Percentiles rank a stretch among this genome's conserved stretches.
phyloP scores from a whole-genome alignment of 495 filamentous ascomycete genomes.

The Neurospora sp. region DNA sequence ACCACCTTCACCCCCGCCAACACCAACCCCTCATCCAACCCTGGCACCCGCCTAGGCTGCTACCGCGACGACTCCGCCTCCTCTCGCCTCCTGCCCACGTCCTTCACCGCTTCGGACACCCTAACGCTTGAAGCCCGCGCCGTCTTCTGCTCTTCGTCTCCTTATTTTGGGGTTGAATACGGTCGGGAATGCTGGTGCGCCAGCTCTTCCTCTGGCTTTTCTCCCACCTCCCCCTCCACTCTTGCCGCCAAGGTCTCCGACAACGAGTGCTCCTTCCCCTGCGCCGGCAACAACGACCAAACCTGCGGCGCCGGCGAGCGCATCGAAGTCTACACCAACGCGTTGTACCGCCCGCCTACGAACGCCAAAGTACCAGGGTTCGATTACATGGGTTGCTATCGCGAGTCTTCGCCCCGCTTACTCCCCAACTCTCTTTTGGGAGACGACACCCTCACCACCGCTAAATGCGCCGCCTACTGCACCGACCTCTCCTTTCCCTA shows the following conservation, averaged over 20 bases:
- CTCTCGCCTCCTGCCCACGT: conserved; percentile 41
- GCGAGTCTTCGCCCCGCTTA: conserved; percentile 4
- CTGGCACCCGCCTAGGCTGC: conserved; percentile 20
- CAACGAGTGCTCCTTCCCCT: conserved; percentile 10
- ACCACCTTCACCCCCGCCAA: background rate
- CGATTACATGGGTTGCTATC: conserved; percentile 12
- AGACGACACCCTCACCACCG: conserved; percentile 7
- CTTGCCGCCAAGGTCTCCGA: background rate
- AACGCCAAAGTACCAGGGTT: background rate
- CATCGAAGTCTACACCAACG: conserved; percentile 22
- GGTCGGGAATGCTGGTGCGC: conserved; percentile 18
- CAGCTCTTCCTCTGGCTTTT: background rate
- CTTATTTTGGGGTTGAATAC: conserved; percentile 14
- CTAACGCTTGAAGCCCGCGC: conserved; percentile 47
- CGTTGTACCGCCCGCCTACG: background rate
- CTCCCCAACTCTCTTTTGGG: conserved; percentile 9
- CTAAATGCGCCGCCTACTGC: conserved; percentile 8
- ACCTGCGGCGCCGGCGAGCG: conserved; percentile 24
- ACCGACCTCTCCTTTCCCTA: conserved; percentile 1
- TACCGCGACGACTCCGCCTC: conserved; percentile 16
- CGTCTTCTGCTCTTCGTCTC: conserved; percentile 33
- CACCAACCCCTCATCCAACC: background rate
- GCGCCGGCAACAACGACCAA: conserved; percentile 23
- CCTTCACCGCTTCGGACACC: conserved; percentile 24
- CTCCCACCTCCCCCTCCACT: background rate